Conservation (phyloP, 768 basidiomycete genomes). For the Sarcodon sp. region DNA sequence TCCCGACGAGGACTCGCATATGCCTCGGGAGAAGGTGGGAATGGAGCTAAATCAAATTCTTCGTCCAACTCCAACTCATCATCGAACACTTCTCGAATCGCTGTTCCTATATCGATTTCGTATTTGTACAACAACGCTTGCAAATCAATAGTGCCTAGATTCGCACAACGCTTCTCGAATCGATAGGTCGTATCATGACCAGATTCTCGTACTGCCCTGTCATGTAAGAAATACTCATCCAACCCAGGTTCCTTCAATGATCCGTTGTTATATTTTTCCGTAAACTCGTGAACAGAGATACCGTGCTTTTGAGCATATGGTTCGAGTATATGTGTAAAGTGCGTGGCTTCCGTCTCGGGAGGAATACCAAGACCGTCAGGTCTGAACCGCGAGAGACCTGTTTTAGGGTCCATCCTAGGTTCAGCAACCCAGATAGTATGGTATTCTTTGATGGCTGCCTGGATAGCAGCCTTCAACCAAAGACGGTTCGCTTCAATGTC, state of each 20-base stretch:
- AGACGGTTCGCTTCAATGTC: conserved; percentile 68
- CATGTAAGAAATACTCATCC: conserved; percentile 96
- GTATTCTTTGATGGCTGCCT: conserved; percentile 97
- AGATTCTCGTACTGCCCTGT: conserved; percentile 91
- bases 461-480: conserved; percentile 94
- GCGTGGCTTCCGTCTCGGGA: conserved; percentile 96
- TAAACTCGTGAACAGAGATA: conserved; percentile 90
- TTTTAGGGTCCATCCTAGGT: conserved; percentile 89
- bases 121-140: conserved; percentile 97
- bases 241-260: conserved; percentile 73
- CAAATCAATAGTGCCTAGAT: conserved; percentile 92
- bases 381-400: conserved; percentile 88
- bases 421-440: conserved; percentile 95
- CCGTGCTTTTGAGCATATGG: conserved; percentile 90
- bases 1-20: conserved; percentile 54
- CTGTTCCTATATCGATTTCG: conserved; percentile 96
- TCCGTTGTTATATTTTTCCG: conserved; percentile 88
- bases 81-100: conserved; percentile 90
- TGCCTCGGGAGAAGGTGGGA: conserved; percentile 69
- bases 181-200: conserved; percentile 96
- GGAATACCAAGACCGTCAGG: conserved; percentile 94
- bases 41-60: conserved; percentile 83
- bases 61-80: conserved; percentile 88
- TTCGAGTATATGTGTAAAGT: conserved; percentile 96
- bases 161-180: conserved; percentile 95